Evolutionary conservation across 345 rosid genomes (phyloP).

Genomic region (Chamaenerion angustifolium): DNA sequence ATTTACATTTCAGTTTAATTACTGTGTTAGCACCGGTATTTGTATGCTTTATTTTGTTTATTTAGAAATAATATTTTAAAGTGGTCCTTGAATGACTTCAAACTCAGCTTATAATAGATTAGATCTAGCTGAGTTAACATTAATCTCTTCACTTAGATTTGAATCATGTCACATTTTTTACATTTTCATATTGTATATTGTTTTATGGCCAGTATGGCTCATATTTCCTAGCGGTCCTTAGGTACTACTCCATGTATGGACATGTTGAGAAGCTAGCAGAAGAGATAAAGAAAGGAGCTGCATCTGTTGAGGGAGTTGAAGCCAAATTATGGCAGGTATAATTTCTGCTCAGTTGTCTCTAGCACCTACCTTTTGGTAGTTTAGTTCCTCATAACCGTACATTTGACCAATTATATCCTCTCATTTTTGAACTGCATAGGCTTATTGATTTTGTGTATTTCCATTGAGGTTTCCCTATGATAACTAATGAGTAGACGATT

Average conservation of each 20-base stretch:
- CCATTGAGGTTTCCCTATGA: no score
- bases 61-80: no score
- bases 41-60: no score
- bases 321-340: constrained; percentile 86
- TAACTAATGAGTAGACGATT: no score
- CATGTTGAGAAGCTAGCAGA: constrained; percentile 89
- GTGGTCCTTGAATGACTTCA: no score
- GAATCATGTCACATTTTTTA: not conserved
- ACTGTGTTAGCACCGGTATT: no score
- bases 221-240: constrained; percentile 6
- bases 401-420: not conserved
- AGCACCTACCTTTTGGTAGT: not conserved
- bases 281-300: constrained; percentile 83
- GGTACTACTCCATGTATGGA: constrained; percentile 96
- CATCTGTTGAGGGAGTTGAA: constrained; percentile 93
- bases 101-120: no score
- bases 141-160: constrained; percentile 1
- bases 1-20: no score
- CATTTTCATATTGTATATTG: no score
- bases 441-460: no score
- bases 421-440: no score
- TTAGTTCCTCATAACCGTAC: not conserved
- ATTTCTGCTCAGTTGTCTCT: not conserved
- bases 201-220: not conserved
- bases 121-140: no score